Percentiles rank a stretch among this genome's conserved stretches.
phyloP scores from a whole-genome alignment of 2,329 filamentous ascomycete species.

The Talaromyces amestolkiae region DNA sequence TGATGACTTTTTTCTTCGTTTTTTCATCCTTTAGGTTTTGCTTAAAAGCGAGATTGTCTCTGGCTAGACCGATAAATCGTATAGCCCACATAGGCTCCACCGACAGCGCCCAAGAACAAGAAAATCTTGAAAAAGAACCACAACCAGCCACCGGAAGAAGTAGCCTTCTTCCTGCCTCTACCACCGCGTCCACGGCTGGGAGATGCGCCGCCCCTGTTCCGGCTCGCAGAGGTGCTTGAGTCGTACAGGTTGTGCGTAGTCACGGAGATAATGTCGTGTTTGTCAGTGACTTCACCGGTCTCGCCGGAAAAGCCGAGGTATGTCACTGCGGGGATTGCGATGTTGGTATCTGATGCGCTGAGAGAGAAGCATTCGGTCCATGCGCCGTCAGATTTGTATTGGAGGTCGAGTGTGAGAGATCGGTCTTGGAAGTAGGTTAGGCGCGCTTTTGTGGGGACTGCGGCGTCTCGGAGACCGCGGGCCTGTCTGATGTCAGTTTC shows the following conservation, averaged over 20 bases:
- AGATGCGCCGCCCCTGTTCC: constrained; percentile 24
- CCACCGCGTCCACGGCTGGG: constrained; percentile 23
- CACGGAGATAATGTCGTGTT: constrained; percentile 92
- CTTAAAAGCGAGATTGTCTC: constrained; percentile 44
- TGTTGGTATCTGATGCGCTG: constrained; percentile 58
- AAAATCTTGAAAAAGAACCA: constrained; percentile 82
- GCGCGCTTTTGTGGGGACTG: constrained; percentile 76
- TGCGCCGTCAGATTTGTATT: constrained; percentile 86
- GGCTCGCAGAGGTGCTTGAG: constrained; percentile 29
- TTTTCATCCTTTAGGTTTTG: constrained; percentile 20
- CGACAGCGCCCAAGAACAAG: constrained; percentile 67
- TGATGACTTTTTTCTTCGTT: background rate
- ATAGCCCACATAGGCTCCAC: constrained; percentile 78
- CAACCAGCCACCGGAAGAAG: constrained; percentile 53
- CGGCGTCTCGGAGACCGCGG: constrained; percentile 78
- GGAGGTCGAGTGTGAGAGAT: constrained; percentile 81
- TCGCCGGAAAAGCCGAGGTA: constrained; percentile 68
- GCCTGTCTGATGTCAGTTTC: constrained; percentile 49
- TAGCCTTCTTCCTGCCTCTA: constrained; percentile 24
- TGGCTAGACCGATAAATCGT: constrained; percentile 71
- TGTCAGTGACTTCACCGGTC: constrained; percentile 94
- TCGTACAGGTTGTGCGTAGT: constrained; percentile 85
- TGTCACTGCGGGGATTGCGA: constrained; percentile 71
- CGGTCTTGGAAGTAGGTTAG: constrained; percentile 98
- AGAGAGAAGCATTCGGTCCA: constrained; percentile 88